These are phyloP conservation scores for Xerocomellus dryophilus DNA, from an alignment of 768 basidiomycete species.

Conservation along the genomic window DNA sequence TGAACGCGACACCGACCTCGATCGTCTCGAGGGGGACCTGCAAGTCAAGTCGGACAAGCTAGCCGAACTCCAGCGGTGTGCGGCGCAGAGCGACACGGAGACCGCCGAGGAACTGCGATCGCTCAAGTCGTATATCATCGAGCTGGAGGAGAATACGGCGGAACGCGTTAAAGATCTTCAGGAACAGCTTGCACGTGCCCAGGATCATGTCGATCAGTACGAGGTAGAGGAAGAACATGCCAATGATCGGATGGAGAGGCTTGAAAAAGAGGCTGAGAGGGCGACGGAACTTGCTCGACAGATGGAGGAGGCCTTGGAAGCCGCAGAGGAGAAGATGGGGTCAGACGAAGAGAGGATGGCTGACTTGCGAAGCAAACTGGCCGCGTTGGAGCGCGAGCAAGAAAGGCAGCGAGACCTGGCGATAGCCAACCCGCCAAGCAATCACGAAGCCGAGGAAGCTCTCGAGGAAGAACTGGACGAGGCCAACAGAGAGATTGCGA, in stretches of 20 bases:
- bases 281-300: slow-evolving; percentile 58
- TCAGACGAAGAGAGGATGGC: slow-evolving; percentile 55
- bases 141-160: slow-evolving; percentile 57
- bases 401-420: slow-evolving; percentile 35
- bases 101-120: slow-evolving; percentile 34
- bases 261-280: slow-evolving; percentile 51
- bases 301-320: slow-evolving; percentile 74
- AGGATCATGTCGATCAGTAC: slow-evolving; percentile 44
- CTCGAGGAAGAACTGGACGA: slow-evolving; percentile 76
- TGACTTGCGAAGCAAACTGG: slow-evolving; percentile 49
- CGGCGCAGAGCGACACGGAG: slow-evolving; percentile 26
- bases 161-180: slow-evolving; percentile 58
- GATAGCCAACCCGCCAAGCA: slow-evolving; percentile 24
- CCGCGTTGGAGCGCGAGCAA: slow-evolving; percentile 56
- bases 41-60: slow-evolving; percentile 31
- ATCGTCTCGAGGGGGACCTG: slow-evolving; percentile 43
- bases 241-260: slow-evolving; percentile 45
- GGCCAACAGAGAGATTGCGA: slow-evolving; percentile 72
- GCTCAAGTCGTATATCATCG: slow-evolving; percentile 49
- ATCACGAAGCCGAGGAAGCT: slow-evolving; percentile 55
- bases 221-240: slow-evolving; percentile 46
- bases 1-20: slow-evolving; percentile 33
- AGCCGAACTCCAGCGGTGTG: slow-evolving; percentile 21
- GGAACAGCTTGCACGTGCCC: slow-evolving; percentile 45
- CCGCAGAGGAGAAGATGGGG: slow-evolving; percentile 67